Conservation (phyloP, 1,284 basidiomycete species). For the Schizophyllum amplum region DNA sequence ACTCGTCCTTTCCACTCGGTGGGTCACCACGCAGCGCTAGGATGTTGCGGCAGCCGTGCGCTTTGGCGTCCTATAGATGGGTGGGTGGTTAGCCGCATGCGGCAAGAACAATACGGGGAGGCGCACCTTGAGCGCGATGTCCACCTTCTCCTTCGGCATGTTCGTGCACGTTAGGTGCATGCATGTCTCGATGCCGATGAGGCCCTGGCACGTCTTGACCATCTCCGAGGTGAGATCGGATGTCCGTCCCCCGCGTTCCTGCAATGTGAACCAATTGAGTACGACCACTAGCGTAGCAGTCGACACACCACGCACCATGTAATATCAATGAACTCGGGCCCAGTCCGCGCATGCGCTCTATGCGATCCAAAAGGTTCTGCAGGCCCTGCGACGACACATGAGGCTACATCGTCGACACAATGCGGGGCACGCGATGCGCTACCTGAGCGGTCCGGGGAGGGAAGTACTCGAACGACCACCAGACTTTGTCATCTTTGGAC, state of each 20-base stretch:
- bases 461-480: slow-evolving; percentile 98
- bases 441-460: slow-evolving; percentile 94
- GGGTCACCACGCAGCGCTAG: slow-evolving; percentile 95
- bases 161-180: slow-evolving; percentile 99
- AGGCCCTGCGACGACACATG: slow-evolving; percentile 56
- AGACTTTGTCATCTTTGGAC: slow-evolving; percentile 72
- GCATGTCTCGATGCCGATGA: slow-evolving; percentile 93
- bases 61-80: slow-evolving; percentile 89
- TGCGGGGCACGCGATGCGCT: slow-evolving; percentile 11
- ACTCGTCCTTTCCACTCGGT: slow-evolving; percentile 46
- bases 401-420: slow-evolving; percentile 3
- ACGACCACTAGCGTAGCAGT: too few species aligned
- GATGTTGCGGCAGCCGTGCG: slow-evolving; percentile 89
- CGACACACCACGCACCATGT: slow-evolving; percentile 84
- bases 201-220: slow-evolving; percentile 89
- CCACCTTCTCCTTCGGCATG: slow-evolving; percentile 93
- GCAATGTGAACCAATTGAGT: too few species aligned
- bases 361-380: slow-evolving; percentile 92
- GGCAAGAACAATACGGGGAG: slow-evolving; percentile 9
- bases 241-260: slow-evolving; percentile 97
- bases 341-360: slow-evolving; percentile 93
- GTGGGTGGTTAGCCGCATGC: slow-evolving; percentile 2
- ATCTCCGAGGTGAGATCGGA: slow-evolving; percentile 91
- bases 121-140: slow-evolving; percentile 78
- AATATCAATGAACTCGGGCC: slow-evolving; percentile 99